Evolutionary conservation across 2,329 filamentous ascomycete species (phyloP).

Genomic region (Diaporthe sp.): DNA sequence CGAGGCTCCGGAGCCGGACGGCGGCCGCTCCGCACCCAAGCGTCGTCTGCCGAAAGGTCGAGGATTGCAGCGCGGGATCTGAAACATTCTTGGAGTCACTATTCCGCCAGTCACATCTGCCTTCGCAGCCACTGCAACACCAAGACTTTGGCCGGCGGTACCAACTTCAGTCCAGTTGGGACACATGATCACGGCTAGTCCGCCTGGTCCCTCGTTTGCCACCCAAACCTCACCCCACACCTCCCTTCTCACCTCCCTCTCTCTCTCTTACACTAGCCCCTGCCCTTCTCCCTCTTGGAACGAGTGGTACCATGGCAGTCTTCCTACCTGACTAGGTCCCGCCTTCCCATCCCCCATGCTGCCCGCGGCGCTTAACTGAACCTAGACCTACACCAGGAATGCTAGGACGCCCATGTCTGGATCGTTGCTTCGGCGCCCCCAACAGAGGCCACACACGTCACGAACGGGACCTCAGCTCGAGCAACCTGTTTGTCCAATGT

Average conservation of each 20-base stretch:
- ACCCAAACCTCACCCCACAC: background rate
- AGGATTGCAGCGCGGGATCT: background rate
- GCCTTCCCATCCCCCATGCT: background rate
- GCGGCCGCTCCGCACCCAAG: background rate
- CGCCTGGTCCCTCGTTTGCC: background rate
- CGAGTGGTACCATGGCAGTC: background rate
- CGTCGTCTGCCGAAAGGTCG: background rate
- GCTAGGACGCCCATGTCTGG: background rate
- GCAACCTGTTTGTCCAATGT: constrained; percentile 1
- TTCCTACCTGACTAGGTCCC: background rate
- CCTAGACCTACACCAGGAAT: constrained; percentile 19
- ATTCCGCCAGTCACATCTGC: background rate
- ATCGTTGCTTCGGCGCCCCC: constrained; percentile 16
- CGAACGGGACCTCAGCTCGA: constrained; percentile 18
- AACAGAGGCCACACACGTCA: constrained; percentile 7
- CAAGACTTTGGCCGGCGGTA: background rate
- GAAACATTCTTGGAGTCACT: background rate
- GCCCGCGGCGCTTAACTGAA: constrained; percentile 29
- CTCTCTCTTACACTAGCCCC: too few species aligned
- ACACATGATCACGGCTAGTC: constrained; percentile 4
- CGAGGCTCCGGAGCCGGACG: constrained; percentile 4
- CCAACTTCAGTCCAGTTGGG: background rate
- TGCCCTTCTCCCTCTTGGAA: background rate
- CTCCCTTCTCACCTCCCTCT: background rate
- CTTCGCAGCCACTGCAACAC: constrained; percentile 11